phyloP scores from a whole-genome alignment of 2,329 filamentous ascomycete genomes.

The Taxawa tesnikishii region DNA sequence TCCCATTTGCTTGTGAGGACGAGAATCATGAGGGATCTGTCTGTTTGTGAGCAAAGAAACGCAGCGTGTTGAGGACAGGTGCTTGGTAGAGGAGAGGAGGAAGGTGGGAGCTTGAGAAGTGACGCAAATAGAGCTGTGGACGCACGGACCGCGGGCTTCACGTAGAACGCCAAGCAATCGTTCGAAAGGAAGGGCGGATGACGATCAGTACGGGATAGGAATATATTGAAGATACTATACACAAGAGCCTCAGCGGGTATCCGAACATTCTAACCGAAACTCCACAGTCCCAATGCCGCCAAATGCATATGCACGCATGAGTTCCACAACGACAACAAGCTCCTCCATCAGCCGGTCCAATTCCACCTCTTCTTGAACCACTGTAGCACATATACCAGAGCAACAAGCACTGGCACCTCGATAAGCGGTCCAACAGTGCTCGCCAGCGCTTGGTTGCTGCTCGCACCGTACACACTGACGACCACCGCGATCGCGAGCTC shows the following conservation, averaged over 20 bases:
- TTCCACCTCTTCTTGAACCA: constrained; percentile 42
- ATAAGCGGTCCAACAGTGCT: constrained; percentile 75
- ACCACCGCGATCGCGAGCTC: constrained; percentile 84
- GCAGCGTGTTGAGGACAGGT: constrained; percentile 81
- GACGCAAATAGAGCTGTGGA: too few species aligned
- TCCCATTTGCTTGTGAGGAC: constrained; percentile 66
- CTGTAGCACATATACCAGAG: constrained; percentile 61
- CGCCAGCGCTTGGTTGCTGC: constrained; percentile 70
- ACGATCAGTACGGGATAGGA: too few species aligned
- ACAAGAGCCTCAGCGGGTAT: too few species aligned
- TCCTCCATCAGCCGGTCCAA: constrained; percentile 38
- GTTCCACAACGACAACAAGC: too few species aligned
- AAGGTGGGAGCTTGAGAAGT: constrained; percentile 12
- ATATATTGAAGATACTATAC: too few species aligned
- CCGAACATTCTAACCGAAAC: too few species aligned
- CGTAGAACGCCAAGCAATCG: too few species aligned
- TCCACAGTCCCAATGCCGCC: too few species aligned
- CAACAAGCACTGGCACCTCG: constrained; percentile 72
- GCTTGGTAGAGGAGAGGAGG: constrained; percentile 44
- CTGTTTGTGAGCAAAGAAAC: constrained; percentile 87
- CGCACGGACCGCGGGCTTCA: too few species aligned
- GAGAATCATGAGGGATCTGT: constrained; percentile 19
- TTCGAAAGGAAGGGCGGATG: too few species aligned
- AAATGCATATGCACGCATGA: too few species aligned
- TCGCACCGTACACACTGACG: constrained; percentile 64